Conservation (phyloP, 257 asterid genomes). For the Scutellaria barbata region DNA sequence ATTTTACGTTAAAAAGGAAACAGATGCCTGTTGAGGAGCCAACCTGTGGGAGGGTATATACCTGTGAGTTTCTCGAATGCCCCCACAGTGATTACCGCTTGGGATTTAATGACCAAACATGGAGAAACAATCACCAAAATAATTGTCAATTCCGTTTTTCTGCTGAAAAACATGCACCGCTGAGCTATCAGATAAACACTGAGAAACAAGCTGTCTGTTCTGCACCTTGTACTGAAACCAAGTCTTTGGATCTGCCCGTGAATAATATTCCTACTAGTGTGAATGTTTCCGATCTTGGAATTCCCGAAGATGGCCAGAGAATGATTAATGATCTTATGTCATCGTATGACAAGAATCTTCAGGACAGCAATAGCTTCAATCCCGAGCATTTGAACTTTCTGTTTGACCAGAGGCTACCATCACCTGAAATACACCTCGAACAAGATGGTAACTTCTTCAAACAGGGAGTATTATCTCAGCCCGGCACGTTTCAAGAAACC, state of each 20-base stretch:
- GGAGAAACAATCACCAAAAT: conserved; percentile 62
- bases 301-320: conserved; percentile 59
- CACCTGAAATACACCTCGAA: conserved; percentile 35
- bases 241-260: conserved; percentile 27
- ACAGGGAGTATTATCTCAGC: conserved; percentile 38
- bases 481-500: conserved; percentile 39
- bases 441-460: conserved; percentile 36
- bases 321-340: conserved; percentile 57
- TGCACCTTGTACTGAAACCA: conserved; percentile 25
- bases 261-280: conserved; percentile 27
- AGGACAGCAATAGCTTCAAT: conserved; percentile 31
- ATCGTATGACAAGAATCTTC: conserved; percentile 44
- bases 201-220: conserved; percentile 34
- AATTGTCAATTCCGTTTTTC: conserved; percentile 53
- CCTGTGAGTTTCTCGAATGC: conserved; percentile 59
- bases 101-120: conserved; percentile 54
- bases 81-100: conserved; percentile 54
- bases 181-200: conserved; percentile 38
- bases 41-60: conserved; percentile 39
- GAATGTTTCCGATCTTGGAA: conserved; percentile 45
- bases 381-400: conserved; percentile 36
- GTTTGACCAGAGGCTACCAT: conserved; percentile 38
- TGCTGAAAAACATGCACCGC: conserved; percentile 30
- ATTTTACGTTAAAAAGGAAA: conserved; percentile 51
- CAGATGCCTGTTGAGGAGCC: conserved; percentile 41